Evolutionary conservation across 352 stramenopile species (phyloP).

Genomic region (Pythium aquatile): DNA sequence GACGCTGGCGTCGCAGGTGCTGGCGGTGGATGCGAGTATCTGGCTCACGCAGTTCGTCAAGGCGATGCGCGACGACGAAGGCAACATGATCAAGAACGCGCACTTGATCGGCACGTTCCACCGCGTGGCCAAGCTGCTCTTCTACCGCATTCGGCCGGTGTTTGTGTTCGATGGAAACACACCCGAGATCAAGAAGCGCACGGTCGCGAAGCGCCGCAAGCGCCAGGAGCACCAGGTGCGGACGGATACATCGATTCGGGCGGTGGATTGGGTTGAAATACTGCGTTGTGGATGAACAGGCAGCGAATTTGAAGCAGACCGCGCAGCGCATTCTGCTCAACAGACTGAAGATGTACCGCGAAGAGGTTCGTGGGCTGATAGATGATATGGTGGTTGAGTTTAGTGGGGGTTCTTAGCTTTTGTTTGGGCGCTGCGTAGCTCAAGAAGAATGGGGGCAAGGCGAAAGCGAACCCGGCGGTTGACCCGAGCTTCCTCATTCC

Average conservation of each 20-base stretch:
- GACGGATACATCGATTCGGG: background rate
- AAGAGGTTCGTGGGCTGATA: conserved; percentile 33
- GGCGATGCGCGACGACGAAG: conserved; percentile 95
- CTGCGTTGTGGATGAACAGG: conserved; percentile 24
- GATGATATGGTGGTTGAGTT: background rate
- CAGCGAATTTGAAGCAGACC: conserved; percentile 87
- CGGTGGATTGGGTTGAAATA: conserved; percentile 1
- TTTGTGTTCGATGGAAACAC: conserved; percentile 99
- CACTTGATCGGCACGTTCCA: conserved; percentile 95
- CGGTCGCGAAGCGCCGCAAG: conserved; percentile 59
- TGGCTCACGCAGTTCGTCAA: conserved; percentile 99
- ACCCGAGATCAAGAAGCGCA: conserved; percentile 95
- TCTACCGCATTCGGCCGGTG: conserved; percentile 96
- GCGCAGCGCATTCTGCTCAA: conserved; percentile 96
- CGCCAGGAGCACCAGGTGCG: conserved; percentile 57
- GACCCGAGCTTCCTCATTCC: conserved; percentile 60
- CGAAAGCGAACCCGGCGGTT: conserved; percentile 34
- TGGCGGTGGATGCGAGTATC: conserved; percentile 99
- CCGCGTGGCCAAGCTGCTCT: conserved; percentile 93
- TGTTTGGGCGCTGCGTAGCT: conserved; percentile 26
- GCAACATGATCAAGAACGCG: conserved; percentile 93
- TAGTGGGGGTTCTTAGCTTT: background rate
- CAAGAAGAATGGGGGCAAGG: conserved; percentile 51
- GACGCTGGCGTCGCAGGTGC: conserved; percentile 93
- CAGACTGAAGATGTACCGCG: conserved; percentile 59